phyloP scores from a whole-genome alignment of 176 grass and related monocot genomes.

The Ananas comosus region DNA sequence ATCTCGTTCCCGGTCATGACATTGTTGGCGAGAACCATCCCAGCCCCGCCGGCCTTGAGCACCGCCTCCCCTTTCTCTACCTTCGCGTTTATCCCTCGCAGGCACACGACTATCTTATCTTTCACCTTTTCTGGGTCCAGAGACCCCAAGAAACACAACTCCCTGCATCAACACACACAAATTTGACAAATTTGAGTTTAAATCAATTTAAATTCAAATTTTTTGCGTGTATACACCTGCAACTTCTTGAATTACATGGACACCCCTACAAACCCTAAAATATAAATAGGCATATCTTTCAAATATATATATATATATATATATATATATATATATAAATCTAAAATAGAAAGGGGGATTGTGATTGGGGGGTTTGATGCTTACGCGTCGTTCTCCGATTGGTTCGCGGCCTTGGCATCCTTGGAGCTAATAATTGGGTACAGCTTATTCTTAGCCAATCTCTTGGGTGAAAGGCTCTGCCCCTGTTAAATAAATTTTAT shows the following conservation, averaged over 20 bases:
- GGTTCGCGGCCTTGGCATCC: constrained; percentile 17
- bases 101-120: constrained; percentile 57
- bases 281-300: too few species aligned
- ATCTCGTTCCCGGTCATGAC: constrained; percentile 11
- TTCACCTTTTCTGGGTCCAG: constrained; percentile 40
- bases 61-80: constrained; percentile 46
- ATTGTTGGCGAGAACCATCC: constrained; percentile 47
- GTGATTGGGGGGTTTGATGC: not conserved
- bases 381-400: constrained; percentile 24
- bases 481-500: constrained; percentile 21
- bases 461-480: constrained; percentile 49
- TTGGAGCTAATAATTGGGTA: constrained; percentile 37
- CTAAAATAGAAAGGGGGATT: not conserved
- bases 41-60: constrained; percentile 29
- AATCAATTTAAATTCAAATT: not conserved
- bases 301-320: too few species aligned
- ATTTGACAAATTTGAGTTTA: not conserved
- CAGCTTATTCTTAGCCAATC: constrained; percentile 22
- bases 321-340: not conserved
- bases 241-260: too few species aligned
- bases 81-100: constrained; percentile 21
- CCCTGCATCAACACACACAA: constrained; percentile 19
- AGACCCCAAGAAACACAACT: constrained; percentile 27
- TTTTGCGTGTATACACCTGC: too few species aligned
- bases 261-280: too few species aligned